Percentiles rank a stretch among this genome's conserved stretches.
These are phyloP conservation scores for Schizochytrium sp. DNA, from an alignment of 108 stramenopile species.

Conservation along the genomic window DNA sequence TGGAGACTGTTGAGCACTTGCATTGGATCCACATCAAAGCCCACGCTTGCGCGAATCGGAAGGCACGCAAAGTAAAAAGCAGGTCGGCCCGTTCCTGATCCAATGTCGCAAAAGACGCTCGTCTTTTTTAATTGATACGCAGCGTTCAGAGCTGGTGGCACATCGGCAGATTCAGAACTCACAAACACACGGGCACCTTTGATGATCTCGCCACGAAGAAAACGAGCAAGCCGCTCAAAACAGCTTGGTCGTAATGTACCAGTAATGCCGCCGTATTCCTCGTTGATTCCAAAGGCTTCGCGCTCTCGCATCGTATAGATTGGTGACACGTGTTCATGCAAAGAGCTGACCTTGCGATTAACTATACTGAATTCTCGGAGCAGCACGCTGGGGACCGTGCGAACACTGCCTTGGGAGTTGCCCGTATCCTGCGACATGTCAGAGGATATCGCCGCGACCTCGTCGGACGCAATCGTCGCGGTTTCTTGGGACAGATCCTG, in stretches of 20 bases:
- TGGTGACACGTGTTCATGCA: conserved; percentile 11
- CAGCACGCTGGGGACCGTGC: no score
- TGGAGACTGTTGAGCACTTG: background rate
- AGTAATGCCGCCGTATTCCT: conserved; percentile 2
- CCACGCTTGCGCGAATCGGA: background rate
- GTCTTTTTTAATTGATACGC: background rate
- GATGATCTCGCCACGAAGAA: background rate
- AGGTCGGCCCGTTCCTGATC: background rate
- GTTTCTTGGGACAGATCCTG: no score
- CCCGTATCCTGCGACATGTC: no score
- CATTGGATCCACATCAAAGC: conserved; percentile 9
- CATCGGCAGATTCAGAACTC: background rate
- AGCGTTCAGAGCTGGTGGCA: background rate
- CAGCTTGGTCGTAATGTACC: background rate
- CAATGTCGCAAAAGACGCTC: background rate
- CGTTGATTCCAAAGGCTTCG: background rate
- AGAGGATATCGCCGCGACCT: no score
- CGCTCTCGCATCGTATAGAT: background rate
- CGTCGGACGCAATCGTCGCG: no score
- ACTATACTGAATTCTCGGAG: background rate
- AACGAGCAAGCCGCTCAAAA: background rate
- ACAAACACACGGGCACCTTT: background rate
- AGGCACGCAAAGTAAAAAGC: background rate
- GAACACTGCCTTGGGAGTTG: no score
- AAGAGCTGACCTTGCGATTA: background rate